These are phyloP conservation scores for Acorus gramineus DNA, from an alignment of 106 monocot genomes.

Conservation along the genomic window DNA sequence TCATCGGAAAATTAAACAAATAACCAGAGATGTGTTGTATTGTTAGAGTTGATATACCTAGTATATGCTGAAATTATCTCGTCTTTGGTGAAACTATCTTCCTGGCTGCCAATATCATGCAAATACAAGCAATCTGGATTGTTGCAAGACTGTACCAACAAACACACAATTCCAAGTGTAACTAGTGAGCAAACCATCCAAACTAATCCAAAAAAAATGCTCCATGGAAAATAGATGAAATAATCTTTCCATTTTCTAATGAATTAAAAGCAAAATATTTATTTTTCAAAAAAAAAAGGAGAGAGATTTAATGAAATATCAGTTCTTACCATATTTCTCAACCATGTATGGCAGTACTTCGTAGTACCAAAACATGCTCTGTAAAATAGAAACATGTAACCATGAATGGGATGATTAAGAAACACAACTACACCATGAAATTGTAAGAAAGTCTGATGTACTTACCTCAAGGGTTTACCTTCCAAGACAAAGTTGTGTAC, in stretches of 20 bases:
- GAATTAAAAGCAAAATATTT: neutral
- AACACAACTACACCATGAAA: neutral
- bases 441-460: neutral
- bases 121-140: conserved; percentile 77
- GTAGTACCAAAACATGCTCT: conserved; percentile 79
- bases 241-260: no score
- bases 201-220: neutral
- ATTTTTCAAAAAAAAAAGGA: conserved; percentile 1
- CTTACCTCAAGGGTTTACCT: conserved; percentile 74
- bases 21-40: no score
- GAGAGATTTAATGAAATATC: neutral
- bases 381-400: conserved; percentile 1
- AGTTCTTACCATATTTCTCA: conserved; percentile 51
- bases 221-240: no score
- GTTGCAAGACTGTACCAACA: conserved; percentile 39
- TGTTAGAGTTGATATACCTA: conserved; percentile 17
- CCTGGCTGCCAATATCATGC: conserved; percentile 64
- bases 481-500: conserved; percentile 62
- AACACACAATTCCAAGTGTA: conserved; percentile 3
- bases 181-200: neutral
- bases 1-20: no score
- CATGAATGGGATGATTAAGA: neutral
- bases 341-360: conserved; percentile 68
- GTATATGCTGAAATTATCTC: conserved; percentile 64
- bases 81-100: conserved; percentile 72